Base-by-base conservation (phyloP, 108 stramenopile genomes). In the Cylindrotheca fusiformis region DNA sequence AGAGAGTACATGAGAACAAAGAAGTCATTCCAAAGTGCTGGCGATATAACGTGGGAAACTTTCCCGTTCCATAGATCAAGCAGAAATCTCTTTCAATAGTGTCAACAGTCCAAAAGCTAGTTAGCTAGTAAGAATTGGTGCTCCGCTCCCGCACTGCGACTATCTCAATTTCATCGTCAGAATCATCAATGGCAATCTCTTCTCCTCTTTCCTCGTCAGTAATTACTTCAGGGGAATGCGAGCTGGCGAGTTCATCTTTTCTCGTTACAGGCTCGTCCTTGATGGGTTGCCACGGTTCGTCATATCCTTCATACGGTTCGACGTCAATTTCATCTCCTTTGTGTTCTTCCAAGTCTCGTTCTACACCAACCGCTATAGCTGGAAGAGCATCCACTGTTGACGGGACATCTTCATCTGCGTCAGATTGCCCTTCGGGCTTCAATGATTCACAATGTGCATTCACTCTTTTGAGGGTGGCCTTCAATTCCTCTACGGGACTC, bases 401-500 rank as follows among this genome's bases (percentile, higher is more conserved):
- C 31, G 30, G 32, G 2, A 55, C 52, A 5, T 45, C 31, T 6
- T n/a, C 8, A 4, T 70, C 61, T 18, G 24, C n/a, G 4, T 45
- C 68, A 1, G 28, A 3, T 46, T 28, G 3, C n/a, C n/a, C n/a
- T n/a, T n/a, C n/a, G n/a, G n/a, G n/a, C 41, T 82, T 77, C 32
- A 91, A 58, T 24, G 50, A 31, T 24, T 82, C 72, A 6, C 81
- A 80, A 58, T 68, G 73, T 18, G 67, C 63, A 20, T 76, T 76
- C 8, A 92, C 91, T 32, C 48, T 61, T 25, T 78, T 27, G 8
- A 85, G 58, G 1, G 86, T 82, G 24, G 74, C 63, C 20, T 76
- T 68, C 67, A 90, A 71, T 50, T 94, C 87, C 26, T 80, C 75
- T 55, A 81, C 76, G 1, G 58, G 59, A 17, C 78, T 83, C 93